A percentile compares a stretch with the other conserved stretches of the same genome.
Evolutionary conservation across 768 basidiomycete species (phyloP).

Genomic region (Asterophora lycoperdoides): DNA sequence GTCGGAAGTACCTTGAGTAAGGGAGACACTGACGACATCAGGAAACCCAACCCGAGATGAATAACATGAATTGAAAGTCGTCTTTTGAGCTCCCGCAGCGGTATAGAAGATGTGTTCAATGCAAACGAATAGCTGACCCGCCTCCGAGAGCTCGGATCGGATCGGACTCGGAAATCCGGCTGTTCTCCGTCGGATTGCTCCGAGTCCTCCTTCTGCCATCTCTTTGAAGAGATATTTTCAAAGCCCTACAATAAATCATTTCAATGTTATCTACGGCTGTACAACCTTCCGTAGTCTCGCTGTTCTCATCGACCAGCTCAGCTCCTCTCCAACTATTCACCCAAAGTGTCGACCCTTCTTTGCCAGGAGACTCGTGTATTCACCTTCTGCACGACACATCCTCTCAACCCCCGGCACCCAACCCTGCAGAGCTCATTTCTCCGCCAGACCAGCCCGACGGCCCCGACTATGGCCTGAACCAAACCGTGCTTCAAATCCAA

Average conservation of each 20-base stretch:
- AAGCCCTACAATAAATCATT: not conserved
- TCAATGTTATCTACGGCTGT: constrained; percentile 54
- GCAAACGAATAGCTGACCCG: too few relatives aligned
- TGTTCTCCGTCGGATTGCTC: too few relatives aligned
- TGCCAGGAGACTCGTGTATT: constrained; percentile 61
- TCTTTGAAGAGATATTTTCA: too few relatives aligned
- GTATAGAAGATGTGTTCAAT: too few relatives aligned
- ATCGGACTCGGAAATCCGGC: too few relatives aligned
- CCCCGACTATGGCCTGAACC: constrained; percentile 41
- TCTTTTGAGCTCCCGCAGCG: too few relatives aligned
- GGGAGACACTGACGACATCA: too few relatives aligned
- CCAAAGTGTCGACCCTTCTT: constrained; percentile 38
- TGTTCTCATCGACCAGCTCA: constrained; percentile 71
- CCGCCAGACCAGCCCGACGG: constrained; percentile 27
- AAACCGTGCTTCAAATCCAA: constrained; percentile 76
- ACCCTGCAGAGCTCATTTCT: constrained; percentile 44
- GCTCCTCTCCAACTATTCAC: constrained; percentile 58
- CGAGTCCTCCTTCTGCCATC: too few relatives aligned
- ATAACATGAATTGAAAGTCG: too few relatives aligned
- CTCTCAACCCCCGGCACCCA: constrained; percentile 45
- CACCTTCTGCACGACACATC: constrained; percentile 58
- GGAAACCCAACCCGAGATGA: too few relatives aligned
- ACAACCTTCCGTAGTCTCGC: constrained; percentile 61
- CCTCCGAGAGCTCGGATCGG: too few relatives aligned
- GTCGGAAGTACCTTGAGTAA: too few relatives aligned